Evolutionary conservation across 2,329 filamentous ascomycete genomes (phyloP), one percentile per base, ranked within the genome.

Genomic region (Fusarium robinianum): DNA sequence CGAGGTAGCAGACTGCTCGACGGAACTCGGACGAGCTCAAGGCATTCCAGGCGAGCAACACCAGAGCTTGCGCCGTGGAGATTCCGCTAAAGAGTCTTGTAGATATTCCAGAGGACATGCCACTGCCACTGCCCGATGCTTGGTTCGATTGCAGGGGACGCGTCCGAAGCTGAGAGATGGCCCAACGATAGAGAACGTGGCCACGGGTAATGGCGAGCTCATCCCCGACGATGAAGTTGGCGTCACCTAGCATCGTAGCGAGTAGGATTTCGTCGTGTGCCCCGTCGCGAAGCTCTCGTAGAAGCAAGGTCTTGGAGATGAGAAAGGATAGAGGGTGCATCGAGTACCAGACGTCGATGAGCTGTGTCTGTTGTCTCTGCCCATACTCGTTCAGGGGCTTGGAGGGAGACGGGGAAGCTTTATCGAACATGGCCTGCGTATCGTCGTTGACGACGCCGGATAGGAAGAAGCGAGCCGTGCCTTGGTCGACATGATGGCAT

Each of bases 291-390:
- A 70, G 58, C 23, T 68, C 66, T 23, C 65, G 61, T 11, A 71
- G 60, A 7, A 72, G 60, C 7, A 72, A 51, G 2, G 69, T 72
- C 52, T 72, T 72, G 38, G 69, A 72, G 11, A 72, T 57, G 11
- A 72, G 57, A 38, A 67, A 65, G 7, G 69, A 69, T 6, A 72
- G 51, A 17, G 70, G 70, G 30, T 72, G 70, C 9, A 62, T 49
- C 1, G 66, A 68, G 42, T 67, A 72, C 70, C 70, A 72, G 16
- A 72, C 63, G 35, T 72, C 70, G 29, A 72, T 66, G 16, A 72
- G 55, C 39, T 68, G 66, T 6, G 57, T 66, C 38, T 64, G 61
- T 22, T 67, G 65, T 21, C 65, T 49, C 19, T 59, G 60, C 6
- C 64, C 63, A 19, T 66, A 62, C 27, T 61, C 62, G 17, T 55